phyloP scores from a whole-genome alignment of 331 rosid species.

The Pyrus hybrid region DNA sequence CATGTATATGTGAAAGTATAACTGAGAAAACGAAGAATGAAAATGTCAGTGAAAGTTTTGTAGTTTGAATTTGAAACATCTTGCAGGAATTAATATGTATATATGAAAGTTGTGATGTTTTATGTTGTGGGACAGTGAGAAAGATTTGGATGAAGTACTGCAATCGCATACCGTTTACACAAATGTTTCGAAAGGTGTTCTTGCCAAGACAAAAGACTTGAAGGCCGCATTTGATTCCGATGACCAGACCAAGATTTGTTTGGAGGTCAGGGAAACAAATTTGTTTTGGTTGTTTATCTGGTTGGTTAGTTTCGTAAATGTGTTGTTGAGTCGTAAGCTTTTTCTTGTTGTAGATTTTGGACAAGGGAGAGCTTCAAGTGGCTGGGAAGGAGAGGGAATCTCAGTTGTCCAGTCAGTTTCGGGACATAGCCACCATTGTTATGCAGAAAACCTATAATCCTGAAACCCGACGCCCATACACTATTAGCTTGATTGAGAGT shows the following conservation, averaged over 20 bases:
- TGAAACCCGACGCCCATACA: conserved; percentile 90
- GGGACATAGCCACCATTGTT: conserved; percentile 91
- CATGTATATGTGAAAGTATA: background rate
- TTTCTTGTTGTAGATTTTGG: conserved; percentile 45
- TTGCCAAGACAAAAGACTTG: conserved; percentile 88
- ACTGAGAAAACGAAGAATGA: background rate
- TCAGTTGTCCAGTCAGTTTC: conserved; percentile 69
- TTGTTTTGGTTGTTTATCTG: background rate
- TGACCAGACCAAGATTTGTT: conserved; percentile 66
- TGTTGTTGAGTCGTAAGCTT: background rate
- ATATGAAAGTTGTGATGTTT: background rate
- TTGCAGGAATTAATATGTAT: background rate
- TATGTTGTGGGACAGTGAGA: conserved; percentile 46
- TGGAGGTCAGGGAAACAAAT: conserved; percentile 48
- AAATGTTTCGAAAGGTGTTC: conserved; percentile 92
- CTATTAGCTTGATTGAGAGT: conserved; percentile 92
- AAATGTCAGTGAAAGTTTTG: background rate
- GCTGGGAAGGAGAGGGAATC: conserved; percentile 99
- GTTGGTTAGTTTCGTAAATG: background rate
- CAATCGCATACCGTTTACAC: conserved; percentile 83
- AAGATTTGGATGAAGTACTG: conserved; percentile 87
- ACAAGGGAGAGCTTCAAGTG: conserved; percentile 93
- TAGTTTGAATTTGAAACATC: background rate
- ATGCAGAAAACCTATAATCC: conserved; percentile 96
- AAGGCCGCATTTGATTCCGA: conserved; percentile 71